These are phyloP conservation scores for Cercospora berteroae DNA, from an alignment of 2,329 filamentous ascomycete species.

Conservation along the genomic window DNA sequence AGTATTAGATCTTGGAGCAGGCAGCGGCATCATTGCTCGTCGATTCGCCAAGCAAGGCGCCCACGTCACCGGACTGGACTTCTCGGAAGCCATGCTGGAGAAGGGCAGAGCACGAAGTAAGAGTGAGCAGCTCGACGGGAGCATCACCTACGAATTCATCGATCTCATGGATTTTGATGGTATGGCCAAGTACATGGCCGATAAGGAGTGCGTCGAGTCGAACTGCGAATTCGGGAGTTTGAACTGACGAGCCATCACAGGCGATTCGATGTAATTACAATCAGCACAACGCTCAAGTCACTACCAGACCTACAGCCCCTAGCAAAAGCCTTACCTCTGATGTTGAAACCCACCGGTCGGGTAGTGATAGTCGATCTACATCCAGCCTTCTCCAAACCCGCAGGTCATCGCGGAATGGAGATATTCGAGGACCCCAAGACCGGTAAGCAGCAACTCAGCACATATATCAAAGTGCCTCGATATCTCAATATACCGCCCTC, in stretches of 20 bases:
- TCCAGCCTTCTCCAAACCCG: slow-evolving; percentile 52
- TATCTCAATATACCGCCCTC: slow-evolving; percentile 47
- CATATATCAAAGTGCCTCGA: slow-evolving; percentile 42
- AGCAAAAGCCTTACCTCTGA: slow-evolving; percentile 42
- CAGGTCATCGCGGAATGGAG: slow-evolving; percentile 43
- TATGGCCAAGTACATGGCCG: slow-evolving; percentile 34
- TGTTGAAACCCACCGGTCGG: slow-evolving; percentile 44
- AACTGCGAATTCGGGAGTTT: neutral
- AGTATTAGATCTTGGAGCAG: slow-evolving; percentile 51
- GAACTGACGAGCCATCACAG: neutral
- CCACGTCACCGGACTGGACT: slow-evolving; percentile 48
- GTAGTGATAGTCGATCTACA: slow-evolving; percentile 46
- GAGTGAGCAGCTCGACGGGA: slow-evolving; percentile 16
- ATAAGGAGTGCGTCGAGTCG: neutral
- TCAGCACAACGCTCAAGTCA: slow-evolving; percentile 53
- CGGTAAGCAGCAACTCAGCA: slow-evolving; percentile 39
- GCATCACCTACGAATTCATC: slow-evolving; percentile 38
- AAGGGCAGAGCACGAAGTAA: slow-evolving; percentile 34
- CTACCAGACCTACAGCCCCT: slow-evolving; percentile 46
- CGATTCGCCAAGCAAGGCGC: slow-evolving; percentile 43
- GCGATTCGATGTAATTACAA: slow-evolving; percentile 46
- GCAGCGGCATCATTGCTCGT: slow-evolving; percentile 51
- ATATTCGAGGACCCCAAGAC: slow-evolving; percentile 40
- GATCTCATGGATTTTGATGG: slow-evolving; percentile 42
- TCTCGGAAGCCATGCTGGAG: slow-evolving; percentile 44